phyloP scores from a whole-genome alignment of 2,329 filamentous ascomycete genomes.

The Elsinoe arachidis region DNA sequence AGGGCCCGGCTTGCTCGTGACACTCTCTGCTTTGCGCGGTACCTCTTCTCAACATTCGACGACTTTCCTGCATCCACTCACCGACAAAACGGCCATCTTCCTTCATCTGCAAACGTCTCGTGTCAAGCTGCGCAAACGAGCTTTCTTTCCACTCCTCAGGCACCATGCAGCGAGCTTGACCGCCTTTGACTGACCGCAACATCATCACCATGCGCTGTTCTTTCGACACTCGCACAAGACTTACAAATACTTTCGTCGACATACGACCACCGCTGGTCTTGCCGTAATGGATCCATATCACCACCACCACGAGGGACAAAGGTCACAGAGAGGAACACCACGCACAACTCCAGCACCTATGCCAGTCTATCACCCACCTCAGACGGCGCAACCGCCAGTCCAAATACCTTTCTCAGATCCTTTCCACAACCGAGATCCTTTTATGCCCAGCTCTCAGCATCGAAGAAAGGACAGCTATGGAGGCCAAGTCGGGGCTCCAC shows the following conservation, averaged over 20 bases:
- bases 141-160: not conserved
- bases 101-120: not conserved
- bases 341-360: slow-evolving; percentile 10
- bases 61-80: not conserved
- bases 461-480: slow-evolving; percentile 36
- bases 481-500: slow-evolving; percentile 24
- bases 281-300: slow-evolving; percentile 3
- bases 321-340: slow-evolving; percentile 8
- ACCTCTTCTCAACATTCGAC: not conserved
- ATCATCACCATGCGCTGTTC: slow-evolving; percentile 2
- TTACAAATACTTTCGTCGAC: not conserved
- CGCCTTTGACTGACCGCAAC: not conserved
- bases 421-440: slow-evolving; percentile 40
- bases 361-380: slow-evolving; percentile 16
- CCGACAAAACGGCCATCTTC: not conserved
- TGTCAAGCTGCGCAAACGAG: not conserved
- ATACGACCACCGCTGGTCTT: not conserved
- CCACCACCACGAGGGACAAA: slow-evolving; percentile 4
- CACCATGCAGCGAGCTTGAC: slow-evolving; percentile 9
- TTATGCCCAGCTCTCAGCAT: slow-evolving; percentile 32
- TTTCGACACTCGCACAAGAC: not conserved
- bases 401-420: slow-evolving; percentile 41
- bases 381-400: slow-evolving; percentile 31
- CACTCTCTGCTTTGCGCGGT: not conserved
- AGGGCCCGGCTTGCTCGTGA: not conserved